Evolutionary conservation across 352 stramenopile genomes (phyloP), one percentile per base, ranked within the genome.

Genomic region (Plasmopara viticola): DNA sequence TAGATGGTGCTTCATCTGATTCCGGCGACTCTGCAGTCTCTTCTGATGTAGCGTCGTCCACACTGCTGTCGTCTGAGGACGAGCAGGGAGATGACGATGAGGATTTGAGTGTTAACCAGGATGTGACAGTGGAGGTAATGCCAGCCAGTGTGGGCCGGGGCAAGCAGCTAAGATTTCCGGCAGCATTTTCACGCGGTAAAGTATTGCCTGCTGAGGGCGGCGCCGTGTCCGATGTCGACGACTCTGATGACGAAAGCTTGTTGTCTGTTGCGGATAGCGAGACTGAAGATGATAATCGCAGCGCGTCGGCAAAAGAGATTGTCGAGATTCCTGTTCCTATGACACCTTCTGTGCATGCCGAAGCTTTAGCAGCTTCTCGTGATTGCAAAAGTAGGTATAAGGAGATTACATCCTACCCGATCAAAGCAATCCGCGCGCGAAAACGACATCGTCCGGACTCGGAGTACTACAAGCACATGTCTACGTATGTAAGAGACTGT

Each of bases 391-490:
- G 4, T 18, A 55, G 20, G 51, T 64, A 48, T 18, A 56, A 61
- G 49, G 53, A 54, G 14, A 15, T 30, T 13, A 34, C 43, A 13
- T 50, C 53, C 28, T 90, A 90, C 60, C 74, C 76, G 44, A 89
- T 90, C 62, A 88, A 88, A 64, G 81, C 69, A 9, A 59, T 58
- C 48, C 79, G 84, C 14, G 84, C 80, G 18, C 69, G 79, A 38
- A 94, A 94, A 63, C 70, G 84, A 39, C 79, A 92, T 70, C 84
- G 81, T 0, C 84, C 84, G 12, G 76, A 91, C 59, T 89, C 79
- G 10, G 68, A 74, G 0, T 92, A 94, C 63, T 87, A 82, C 64
- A 83, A 82, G 53, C 76, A 86, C 40, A 92, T 94, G 81, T 90
- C 84, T 12, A 88, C 78, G 20, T 88, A 87, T 47, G 78, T 94